phyloP scores from a whole-genome alignment of 495 filamentous ascomycete species.

The Penicillium soppii region DNA sequence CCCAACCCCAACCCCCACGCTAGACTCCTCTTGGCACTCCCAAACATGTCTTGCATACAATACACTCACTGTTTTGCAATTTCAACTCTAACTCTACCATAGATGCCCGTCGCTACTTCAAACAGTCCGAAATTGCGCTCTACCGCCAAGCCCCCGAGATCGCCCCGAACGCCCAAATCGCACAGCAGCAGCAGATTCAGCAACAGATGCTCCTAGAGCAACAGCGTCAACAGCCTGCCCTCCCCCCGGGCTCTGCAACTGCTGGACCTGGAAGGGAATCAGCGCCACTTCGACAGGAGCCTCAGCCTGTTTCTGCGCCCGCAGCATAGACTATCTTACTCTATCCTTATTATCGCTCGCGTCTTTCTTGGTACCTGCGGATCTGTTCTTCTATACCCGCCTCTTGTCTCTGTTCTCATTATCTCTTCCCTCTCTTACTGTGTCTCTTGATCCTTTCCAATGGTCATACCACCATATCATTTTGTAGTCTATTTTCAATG shows the following conservation, averaged over 20 bases:
- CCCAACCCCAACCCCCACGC: slow-evolving; percentile 35
- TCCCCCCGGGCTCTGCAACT: slow-evolving; percentile 41
- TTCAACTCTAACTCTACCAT: slow-evolving; percentile 4
- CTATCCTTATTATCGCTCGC: slow-evolving; percentile 1
- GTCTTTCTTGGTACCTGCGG: slow-evolving; percentile 1
- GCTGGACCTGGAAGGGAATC: slow-evolving; percentile 41
- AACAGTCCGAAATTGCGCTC: slow-evolving; percentile 98
- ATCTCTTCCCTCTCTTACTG: slow-evolving; percentile 8
- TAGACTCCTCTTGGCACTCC: slow-evolving; percentile 31
- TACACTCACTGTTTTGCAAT: slow-evolving; percentile 3
- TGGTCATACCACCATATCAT: slow-evolving; percentile 19
- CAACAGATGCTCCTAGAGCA: slow-evolving; percentile 40
- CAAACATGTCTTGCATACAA: slow-evolving; percentile 13
- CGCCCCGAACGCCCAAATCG: slow-evolving; percentile 44
- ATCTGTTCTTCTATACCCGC: slow-evolving; percentile 14
- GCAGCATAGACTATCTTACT: slow-evolving; percentile 26
- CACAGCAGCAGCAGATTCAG: slow-evolving; percentile 47
- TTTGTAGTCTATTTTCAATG: slow-evolving; percentile 20
- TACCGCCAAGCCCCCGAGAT: slow-evolving; percentile 87
- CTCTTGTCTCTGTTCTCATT: not conserved
- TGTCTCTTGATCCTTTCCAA: slow-evolving; percentile 1
- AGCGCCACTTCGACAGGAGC: slow-evolving; percentile 15
- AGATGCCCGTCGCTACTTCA: slow-evolving; percentile 98
- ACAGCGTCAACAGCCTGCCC: slow-evolving; percentile 36
- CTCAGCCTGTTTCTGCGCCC: slow-evolving; percentile 27